Conservation (phyloP, 441 rosid genomes). For the Manihot esculenta region DNA sequence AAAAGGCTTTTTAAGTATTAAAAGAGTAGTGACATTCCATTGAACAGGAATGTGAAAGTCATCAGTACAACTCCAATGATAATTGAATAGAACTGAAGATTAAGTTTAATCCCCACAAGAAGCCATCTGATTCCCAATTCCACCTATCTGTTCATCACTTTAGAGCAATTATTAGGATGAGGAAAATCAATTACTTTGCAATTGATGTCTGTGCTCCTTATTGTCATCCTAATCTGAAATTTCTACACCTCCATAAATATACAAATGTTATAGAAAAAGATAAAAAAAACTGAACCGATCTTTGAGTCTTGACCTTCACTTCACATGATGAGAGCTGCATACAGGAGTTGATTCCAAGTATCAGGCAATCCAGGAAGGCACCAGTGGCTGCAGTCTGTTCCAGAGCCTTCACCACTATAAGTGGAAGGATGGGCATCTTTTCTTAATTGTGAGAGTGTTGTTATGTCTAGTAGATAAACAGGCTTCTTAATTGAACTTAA, state of each 20-base stretch:
- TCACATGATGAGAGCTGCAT: constrained; percentile 67
- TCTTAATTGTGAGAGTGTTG: constrained; percentile 68
- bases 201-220: constrained; percentile 28
- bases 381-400: constrained; percentile 93
- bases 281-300: constrained; percentile 12
- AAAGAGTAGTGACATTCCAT: background rate
- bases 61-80: background rate
- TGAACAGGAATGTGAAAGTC: background rate
- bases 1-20: background rate
- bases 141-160: background rate
- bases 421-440: constrained; percentile 92
- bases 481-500: constrained; percentile 53
- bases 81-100: constrained; percentile 11
- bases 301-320: constrained; percentile 36
- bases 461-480: constrained; percentile 72
- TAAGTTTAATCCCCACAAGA: constrained; percentile 5
- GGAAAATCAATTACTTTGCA: constrained; percentile 37
- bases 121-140: background rate
- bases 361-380: constrained; percentile 94
- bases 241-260: constrained; percentile 16
- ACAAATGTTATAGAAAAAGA: constrained; percentile 20
- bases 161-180: constrained; percentile 10
- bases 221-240: constrained; percentile 19
- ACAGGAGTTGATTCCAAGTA: constrained; percentile 89
- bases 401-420: constrained; percentile 42